Base-by-base conservation (phyloP, 768 basidiomycete species). In the Termitomyces sp. region DNA sequence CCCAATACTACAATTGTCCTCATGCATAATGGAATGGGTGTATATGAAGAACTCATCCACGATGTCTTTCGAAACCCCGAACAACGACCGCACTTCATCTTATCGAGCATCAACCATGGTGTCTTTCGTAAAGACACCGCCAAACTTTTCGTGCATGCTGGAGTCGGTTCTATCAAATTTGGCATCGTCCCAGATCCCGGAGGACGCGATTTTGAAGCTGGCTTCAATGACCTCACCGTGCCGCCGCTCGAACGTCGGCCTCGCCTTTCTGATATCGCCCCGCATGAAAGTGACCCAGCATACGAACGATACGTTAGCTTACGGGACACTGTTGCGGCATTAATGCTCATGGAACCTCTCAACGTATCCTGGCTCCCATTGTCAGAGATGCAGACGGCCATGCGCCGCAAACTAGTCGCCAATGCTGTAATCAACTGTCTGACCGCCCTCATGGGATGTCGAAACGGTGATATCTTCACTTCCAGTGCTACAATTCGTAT, bases 1-100 rank as follows among this genome's bases (percentile, higher is more conserved):
- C 68, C 79, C 0, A 70, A 81, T 52, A 89, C 88, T 46, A 96
- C 95, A 37, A 86, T 98, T 63, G 91, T 96, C 2, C 81, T 99
- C n/a, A 72, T 98, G 55, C 92, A 96, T 67, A 96, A 96, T 69
- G 96, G 96, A 27, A 91, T 97, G 86, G 96, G 94, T 12, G 75
- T 95, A 9, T 91, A 93, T 70, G 95, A 98, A 63, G 75, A 84
- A 60, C 78, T 97, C 50, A 69, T 92, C 18, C 67, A 73, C 6
- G 65, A 79, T 6, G 65, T 93, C 45, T 98, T 94, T 70, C 86
- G 81, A 20, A 88, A 94, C 69, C 81, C 86, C 24, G 69, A 77
- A 36, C 76, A 78, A 31, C 84, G 95, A 39, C 95, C 95, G 13
- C 87, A 91, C 66, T 93, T 98, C 68, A 81, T 98, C 62, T 73